These are phyloP conservation scores for Monascus purpureus DNA, from an alignment of 495 filamentous ascomycete genomes.

Conservation along the genomic window DNA sequence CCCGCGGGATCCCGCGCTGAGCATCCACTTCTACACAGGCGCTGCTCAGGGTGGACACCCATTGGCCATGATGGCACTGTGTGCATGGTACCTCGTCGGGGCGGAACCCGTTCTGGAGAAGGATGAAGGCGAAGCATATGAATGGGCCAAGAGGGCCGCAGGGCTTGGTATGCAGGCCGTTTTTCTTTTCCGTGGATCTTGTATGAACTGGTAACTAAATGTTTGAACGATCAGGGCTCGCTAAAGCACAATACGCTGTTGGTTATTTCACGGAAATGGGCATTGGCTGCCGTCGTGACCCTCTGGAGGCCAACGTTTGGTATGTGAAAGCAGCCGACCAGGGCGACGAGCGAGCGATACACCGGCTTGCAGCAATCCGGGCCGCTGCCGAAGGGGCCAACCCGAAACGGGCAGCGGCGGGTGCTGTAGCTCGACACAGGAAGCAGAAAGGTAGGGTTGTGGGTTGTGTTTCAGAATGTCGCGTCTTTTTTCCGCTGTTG, in stretches of 20 bases:
- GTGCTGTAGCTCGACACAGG: background rate
- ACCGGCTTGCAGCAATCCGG: slow-evolving; percentile 71
- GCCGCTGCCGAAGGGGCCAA: slow-evolving; percentile 67
- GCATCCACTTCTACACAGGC: slow-evolving; percentile 92
- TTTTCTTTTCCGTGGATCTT: background rate
- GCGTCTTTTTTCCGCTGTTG: too few relatives aligned
- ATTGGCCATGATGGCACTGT: slow-evolving; percentile 95
- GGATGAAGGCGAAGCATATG: slow-evolving; percentile 91
- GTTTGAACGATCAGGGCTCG: slow-evolving; percentile 45
- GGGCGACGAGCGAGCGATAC: slow-evolving; percentile 78
- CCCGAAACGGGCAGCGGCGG: slow-evolving; percentile 14
- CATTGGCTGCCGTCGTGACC: slow-evolving; percentile 85
- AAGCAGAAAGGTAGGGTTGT: background rate
- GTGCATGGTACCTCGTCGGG: slow-evolving; percentile 96
- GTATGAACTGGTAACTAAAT: too few relatives aligned
- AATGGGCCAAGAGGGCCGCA: slow-evolving; percentile 84
- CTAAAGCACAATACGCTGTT: slow-evolving; percentile 89
- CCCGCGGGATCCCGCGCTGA: slow-evolving; percentile 80
- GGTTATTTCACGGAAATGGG: slow-evolving; percentile 99
- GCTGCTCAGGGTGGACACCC: slow-evolving; percentile 75
- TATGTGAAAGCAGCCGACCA: slow-evolving; percentile 93
- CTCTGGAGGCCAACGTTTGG: slow-evolving; percentile 93
- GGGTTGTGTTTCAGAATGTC: too few relatives aligned
- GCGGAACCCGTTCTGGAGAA: slow-evolving; percentile 87
- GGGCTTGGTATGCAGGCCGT: slow-evolving; percentile 51